phyloP scores from a whole-genome alignment of 805 yeast species.

The Ogataea trehaloabstinens region DNA sequence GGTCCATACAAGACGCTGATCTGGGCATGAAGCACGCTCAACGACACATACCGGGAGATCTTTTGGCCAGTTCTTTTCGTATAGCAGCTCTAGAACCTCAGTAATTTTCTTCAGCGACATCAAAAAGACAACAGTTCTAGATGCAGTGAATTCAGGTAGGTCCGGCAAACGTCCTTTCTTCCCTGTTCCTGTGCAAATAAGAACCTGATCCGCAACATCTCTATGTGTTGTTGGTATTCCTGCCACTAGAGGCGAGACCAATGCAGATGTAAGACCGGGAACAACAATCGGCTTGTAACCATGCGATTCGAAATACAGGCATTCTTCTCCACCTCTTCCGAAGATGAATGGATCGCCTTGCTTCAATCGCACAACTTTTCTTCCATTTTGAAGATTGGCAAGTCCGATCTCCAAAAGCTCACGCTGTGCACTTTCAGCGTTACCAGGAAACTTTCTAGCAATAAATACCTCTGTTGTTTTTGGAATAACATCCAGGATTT shows the following conservation, averaged over 20 bases:
- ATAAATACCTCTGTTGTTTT: constrained; percentile 70
- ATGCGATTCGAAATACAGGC: constrained; percentile 57
- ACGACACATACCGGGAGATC: constrained; percentile 78
- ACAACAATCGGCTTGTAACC: constrained; percentile 74
- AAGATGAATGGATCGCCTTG: constrained; percentile 97
- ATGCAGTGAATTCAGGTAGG: constrained; percentile 67
- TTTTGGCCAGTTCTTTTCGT: constrained; percentile 60
- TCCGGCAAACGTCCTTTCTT: constrained; percentile 78
- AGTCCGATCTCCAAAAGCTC: constrained; percentile 77
- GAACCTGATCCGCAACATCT: constrained; percentile 87
- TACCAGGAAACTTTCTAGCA: constrained; percentile 94
- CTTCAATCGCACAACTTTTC: constrained; percentile 81
- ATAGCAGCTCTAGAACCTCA: constrained; percentile 48
- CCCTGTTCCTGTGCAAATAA: constrained; percentile 94
- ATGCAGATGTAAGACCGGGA: constrained; percentile 88
- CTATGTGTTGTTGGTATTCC: constrained; percentile 90
- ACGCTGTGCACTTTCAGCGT: constrained; percentile 90
- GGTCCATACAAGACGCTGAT: constrained; percentile 82
- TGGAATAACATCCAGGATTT: constrained; percentile 82
- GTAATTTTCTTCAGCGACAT: constrained; percentile 84
- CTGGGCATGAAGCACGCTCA: constrained; percentile 92
- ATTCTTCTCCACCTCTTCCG: constrained; percentile 97
- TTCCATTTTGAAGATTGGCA: constrained; percentile 59
- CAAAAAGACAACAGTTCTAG: constrained; percentile 81
- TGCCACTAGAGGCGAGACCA: constrained; percentile 81